phyloP scores from a whole-genome alignment of 2,329 filamentous ascomycete species.

The Exophiala calicioides region DNA sequence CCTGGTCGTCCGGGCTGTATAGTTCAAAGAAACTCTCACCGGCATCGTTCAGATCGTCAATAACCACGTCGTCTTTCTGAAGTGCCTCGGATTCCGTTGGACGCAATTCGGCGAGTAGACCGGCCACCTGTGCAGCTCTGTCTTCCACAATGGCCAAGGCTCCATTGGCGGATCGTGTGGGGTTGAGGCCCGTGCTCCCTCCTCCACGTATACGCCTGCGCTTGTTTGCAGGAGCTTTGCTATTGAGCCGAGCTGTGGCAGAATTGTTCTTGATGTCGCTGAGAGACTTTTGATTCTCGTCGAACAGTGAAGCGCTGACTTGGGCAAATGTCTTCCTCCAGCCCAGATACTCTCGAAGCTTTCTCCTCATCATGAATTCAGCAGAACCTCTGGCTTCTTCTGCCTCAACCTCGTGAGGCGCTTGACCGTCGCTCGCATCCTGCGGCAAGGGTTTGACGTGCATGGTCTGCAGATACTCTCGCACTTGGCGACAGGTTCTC shows the following conservation, averaged over 20 bases:
- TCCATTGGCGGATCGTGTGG: conserved; percentile 69
- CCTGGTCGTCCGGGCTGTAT: conserved; percentile 84
- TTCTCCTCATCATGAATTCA: conserved; percentile 85
- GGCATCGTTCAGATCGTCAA: conserved; percentile 75
- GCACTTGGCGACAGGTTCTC: conserved; percentile 80
- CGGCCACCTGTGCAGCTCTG: conserved; percentile 76
- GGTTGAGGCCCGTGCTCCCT: conserved; percentile 56
- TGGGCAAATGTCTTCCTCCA: conserved; percentile 91
- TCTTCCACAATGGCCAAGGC: conserved; percentile 68
- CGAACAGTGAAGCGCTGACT: conserved; percentile 74
- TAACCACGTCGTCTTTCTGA: conserved; percentile 72
- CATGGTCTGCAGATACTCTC: conserved; percentile 91
- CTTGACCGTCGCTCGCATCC: conserved; percentile 41
- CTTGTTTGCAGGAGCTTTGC: conserved; percentile 75
- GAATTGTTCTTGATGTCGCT: conserved; percentile 61
- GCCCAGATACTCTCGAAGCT: conserved; percentile 78
- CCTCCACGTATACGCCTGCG: conserved; percentile 81
- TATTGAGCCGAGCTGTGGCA: conserved; percentile 41
- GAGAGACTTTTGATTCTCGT: conserved; percentile 76
- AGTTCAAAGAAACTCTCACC: conserved; percentile 84
- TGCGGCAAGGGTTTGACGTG: conserved; percentile 60
- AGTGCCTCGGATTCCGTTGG: conserved; percentile 75
- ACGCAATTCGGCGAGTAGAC: conserved; percentile 77
- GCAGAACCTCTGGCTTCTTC: conserved; percentile 68
- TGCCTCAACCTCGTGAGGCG: conserved; percentile 44